phyloP scores from a whole-genome alignment of 2,329 filamentous ascomycete species.

The Rutstroemia sp. region DNA sequence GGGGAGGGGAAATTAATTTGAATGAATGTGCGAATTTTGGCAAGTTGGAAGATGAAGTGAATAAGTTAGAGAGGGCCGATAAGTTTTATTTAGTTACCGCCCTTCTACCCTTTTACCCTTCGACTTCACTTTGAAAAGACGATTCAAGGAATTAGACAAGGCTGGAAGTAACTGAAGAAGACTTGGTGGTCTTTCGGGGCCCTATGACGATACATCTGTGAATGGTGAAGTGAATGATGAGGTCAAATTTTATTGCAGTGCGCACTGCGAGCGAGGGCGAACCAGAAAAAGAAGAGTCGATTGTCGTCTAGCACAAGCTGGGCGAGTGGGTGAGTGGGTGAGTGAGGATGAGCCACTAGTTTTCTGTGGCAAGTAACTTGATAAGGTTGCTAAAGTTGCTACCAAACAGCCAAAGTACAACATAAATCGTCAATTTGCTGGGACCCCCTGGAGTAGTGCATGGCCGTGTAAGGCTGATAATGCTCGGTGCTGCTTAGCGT shows the following conservation, averaged over 20 bases:
- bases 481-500: no score
- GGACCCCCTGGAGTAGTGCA: no score
- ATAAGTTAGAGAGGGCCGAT: not conserved
- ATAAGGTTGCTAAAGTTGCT: no score
- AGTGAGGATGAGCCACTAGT: no score
- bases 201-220: conserved; percentile 7
- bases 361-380: no score
- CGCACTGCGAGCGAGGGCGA: not conserved
- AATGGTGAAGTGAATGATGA: conserved; percentile 6
- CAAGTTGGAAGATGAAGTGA: not conserved
- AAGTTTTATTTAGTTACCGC: not conserved
- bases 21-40: not conserved
- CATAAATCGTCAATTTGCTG: no score
- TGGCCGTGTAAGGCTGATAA: no score
- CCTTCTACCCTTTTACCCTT: not conserved
- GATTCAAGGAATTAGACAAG: conserved; percentile 7
- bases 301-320: no score
- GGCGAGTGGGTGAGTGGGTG: no score
- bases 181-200: conserved; percentile 6
- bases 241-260: not conserved
- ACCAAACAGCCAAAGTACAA: no score
- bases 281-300: no score
- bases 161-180: conserved; percentile 4
- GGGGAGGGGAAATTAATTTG: conserved; percentile 5
- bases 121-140: not conserved